A percentile compares a stretch with the other conserved stretches of the same genome.
These are phyloP conservation scores for Massospora cicadina DNA, from an alignment of 371 early-diverging fungal genomes.

Conservation along the genomic window DNA sequence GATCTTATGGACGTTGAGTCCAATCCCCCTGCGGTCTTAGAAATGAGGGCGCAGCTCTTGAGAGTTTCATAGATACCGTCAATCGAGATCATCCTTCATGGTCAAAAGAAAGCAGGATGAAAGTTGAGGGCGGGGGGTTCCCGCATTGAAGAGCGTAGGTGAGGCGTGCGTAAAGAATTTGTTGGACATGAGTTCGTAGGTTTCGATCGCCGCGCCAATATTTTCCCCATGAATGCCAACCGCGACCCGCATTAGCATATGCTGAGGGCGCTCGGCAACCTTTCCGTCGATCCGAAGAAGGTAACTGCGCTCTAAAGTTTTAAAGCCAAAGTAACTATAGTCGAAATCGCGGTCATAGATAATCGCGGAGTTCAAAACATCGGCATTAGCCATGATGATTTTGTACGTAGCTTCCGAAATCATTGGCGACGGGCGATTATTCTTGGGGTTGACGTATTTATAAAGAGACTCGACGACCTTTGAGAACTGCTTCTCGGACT, in stretches of 20 bases:
- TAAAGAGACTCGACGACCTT: slow-evolving; percentile 75
- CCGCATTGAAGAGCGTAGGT: slow-evolving; percentile 97
- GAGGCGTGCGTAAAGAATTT: slow-evolving; percentile 97
- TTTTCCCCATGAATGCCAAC: slow-evolving; percentile 95
- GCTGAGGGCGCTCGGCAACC: slow-evolving; percentile 94
- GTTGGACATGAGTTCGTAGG: slow-evolving; percentile 90
- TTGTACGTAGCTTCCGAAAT: slow-evolving; percentile 63
- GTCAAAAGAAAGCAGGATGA: slow-evolving; percentile 93
- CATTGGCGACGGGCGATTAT: slow-evolving; percentile 64
- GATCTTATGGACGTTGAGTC: slow-evolving; percentile 91
- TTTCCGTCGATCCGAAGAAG: slow-evolving; percentile 70
- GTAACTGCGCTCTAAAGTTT: slow-evolving; percentile 94
- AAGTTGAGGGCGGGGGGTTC: slow-evolving; percentile 89
- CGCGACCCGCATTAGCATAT: slow-evolving; percentile 97
- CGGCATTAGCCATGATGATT: slow-evolving; percentile 54
- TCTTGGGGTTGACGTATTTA: slow-evolving; percentile 77
- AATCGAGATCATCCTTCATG: slow-evolving; percentile 93
- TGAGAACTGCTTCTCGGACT: slow-evolving; percentile 85
- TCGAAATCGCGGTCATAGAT: slow-evolving; percentile 91
- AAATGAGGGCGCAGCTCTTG: slow-evolving; percentile 93
- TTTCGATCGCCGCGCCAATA: slow-evolving; percentile 84
- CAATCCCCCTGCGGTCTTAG: slow-evolving; percentile 97
- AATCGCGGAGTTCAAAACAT: slow-evolving; percentile 76
- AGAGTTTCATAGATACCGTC: slow-evolving; percentile 98
- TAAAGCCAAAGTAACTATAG: slow-evolving; percentile 98